phyloP scores from a whole-genome alignment of 495 filamentous ascomycete species.

The Chlorociboria aeruginascens region DNA sequence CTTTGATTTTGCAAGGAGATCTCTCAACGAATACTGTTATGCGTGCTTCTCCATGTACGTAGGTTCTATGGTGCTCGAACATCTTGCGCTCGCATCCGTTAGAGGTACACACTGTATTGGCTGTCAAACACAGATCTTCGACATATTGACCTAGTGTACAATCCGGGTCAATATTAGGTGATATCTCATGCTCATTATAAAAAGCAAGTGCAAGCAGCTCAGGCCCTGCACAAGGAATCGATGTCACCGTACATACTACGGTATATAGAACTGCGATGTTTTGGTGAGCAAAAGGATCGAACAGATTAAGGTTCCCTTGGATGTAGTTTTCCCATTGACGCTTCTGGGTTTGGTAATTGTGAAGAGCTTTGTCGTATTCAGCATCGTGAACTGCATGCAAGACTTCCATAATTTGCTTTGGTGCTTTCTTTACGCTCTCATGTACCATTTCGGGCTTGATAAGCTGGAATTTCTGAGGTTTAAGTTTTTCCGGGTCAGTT shows the following conservation, averaged over 20 bases:
- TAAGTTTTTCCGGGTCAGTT: slow-evolving; percentile 43
- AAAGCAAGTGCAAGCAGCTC: slow-evolving; percentile 77
- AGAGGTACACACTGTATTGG: slow-evolving; percentile 60
- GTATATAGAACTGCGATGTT: slow-evolving; percentile 93
- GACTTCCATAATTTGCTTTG: slow-evolving; percentile 81
- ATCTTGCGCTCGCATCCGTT: slow-evolving; percentile 83
- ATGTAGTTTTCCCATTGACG: slow-evolving; percentile 92
- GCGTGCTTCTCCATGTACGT: slow-evolving; percentile 92
- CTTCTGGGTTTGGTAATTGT: slow-evolving; percentile 90
- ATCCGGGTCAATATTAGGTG: slow-evolving; percentile 64
- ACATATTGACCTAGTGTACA: slow-evolving; percentile 93
- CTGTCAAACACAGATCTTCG: slow-evolving; percentile 72
- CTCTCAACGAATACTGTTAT: slow-evolving; percentile 80
- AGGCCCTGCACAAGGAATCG: slow-evolving; percentile 84
- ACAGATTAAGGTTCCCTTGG: slow-evolving; percentile 68
- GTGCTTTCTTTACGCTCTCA: slow-evolving; percentile 58
- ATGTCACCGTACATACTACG: slow-evolving; percentile 79
- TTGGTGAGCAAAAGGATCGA: slow-evolving; percentile 89
- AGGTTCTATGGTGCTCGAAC: slow-evolving; percentile 90
- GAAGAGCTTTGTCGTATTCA: slow-evolving; percentile 89
- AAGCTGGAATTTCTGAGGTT: slow-evolving; percentile 59
- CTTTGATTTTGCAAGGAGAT: slow-evolving; percentile 54
- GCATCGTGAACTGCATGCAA: slow-evolving; percentile 88
- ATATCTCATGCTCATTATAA: slow-evolving; percentile 75
- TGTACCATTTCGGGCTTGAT: slow-evolving; percentile 94